Evolutionary conservation across 2,329 filamentous ascomycete species (phyloP).

Genomic region (Pseudocercospora cruenta): DNA sequence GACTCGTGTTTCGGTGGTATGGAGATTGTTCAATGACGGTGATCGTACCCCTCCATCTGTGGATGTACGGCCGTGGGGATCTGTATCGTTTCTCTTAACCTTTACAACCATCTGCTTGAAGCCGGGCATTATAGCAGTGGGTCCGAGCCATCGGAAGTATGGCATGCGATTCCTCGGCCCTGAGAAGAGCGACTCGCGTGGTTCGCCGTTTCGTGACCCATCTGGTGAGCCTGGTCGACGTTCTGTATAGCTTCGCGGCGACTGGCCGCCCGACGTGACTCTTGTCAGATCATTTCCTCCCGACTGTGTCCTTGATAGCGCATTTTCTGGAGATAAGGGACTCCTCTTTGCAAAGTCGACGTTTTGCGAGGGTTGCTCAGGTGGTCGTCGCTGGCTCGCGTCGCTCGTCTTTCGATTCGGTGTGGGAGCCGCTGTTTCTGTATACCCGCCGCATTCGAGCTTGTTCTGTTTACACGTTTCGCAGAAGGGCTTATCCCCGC

Average conservation of each 20-base stretch:
- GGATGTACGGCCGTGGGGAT: constrained; percentile 63
- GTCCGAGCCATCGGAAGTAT: constrained; percentile 89
- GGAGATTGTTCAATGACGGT: constrained; percentile 29
- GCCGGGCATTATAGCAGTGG: constrained; percentile 86
- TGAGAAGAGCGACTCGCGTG: constrained; percentile 35
- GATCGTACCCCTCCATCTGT: constrained; percentile 42
- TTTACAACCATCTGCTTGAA: constrained; percentile 92
- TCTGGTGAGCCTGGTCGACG: constrained; percentile 13
- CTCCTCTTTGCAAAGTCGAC: not conserved
- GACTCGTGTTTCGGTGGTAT: constrained; percentile 21
- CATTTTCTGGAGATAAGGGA: constrained; percentile 1
- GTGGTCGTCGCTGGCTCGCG: constrained; percentile 7
- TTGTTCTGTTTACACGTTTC: constrained; percentile 54
- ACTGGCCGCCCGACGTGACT: constrained; percentile 18
- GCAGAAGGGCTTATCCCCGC: constrained; percentile 49
- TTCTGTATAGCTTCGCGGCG: constrained; percentile 16
- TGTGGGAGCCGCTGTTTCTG: constrained; percentile 33
- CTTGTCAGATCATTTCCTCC: constrained; percentile 16
- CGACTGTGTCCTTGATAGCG: not conserved
- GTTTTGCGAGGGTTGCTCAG: constrained; percentile 6
- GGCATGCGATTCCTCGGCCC: constrained; percentile 67
- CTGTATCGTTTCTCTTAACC: constrained; percentile 67
- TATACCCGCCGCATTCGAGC: constrained; percentile 52
- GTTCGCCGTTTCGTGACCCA: constrained; percentile 17
- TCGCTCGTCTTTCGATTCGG: constrained; percentile 27